phyloP scores from a whole-genome alignment of 495 filamentous ascomycete genomes.

The Astrothelium subdiscretum region DNA sequence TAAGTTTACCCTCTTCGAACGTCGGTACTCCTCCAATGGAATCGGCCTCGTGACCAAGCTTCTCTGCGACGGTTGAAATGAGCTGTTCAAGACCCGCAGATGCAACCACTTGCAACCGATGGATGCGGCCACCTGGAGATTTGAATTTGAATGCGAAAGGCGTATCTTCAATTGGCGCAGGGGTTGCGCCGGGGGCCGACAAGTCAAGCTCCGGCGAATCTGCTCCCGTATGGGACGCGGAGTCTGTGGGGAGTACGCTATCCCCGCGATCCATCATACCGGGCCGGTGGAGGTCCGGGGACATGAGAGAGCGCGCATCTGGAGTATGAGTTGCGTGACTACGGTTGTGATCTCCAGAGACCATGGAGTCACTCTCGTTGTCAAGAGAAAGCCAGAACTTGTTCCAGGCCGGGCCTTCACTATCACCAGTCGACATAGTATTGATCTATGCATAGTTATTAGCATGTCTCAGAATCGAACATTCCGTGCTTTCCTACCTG shows the following conservation, averaged over 20 bases:
- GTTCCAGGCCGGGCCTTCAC: constrained; percentile 95
- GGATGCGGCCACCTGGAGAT: constrained; percentile 88
- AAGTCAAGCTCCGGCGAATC: constrained; percentile 55
- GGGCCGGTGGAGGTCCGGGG: constrained; percentile 56
- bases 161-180: constrained; percentile 46
- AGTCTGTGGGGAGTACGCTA: constrained; percentile 84
- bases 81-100: constrained; percentile 72
- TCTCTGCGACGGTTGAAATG: constrained; percentile 65
- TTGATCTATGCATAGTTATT: constrained; percentile 44
- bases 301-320: constrained; percentile 65
- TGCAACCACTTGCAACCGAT: constrained; percentile 76
- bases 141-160: constrained; percentile 99
- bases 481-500: constrained; percentile 48
- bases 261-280: constrained; percentile 51
- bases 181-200: constrained; percentile 41
- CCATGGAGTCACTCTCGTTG: constrained; percentile 89
- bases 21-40: constrained; percentile 70
- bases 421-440: constrained; percentile 66
- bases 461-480: neutral
- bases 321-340: constrained; percentile 50
- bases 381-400: constrained; percentile 99
- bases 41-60: constrained; percentile 79
- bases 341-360: constrained; percentile 76
- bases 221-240: constrained; percentile 79
- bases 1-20: constrained; percentile 64